phyloP scores from a whole-genome alignment of 176 grass and related monocot species.

The Oryza meridionalis region DNA sequence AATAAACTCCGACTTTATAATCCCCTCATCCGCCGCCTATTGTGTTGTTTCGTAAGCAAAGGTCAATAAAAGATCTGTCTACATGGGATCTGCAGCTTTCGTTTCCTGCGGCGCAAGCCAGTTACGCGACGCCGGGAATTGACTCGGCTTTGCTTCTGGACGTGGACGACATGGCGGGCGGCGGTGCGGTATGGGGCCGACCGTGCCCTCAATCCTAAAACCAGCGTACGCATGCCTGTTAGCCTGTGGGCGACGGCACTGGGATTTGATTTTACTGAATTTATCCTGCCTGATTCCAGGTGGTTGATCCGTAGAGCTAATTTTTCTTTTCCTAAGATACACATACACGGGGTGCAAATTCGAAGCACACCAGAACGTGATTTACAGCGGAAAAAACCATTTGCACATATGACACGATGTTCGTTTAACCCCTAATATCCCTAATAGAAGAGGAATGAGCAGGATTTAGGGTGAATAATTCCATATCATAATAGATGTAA shows the following conservation, averaged over 20 bases:
- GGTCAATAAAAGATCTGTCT: neutral
- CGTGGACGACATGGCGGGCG: neutral
- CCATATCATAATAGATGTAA: too few relatives aligned
- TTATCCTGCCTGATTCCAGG: too few relatives aligned
- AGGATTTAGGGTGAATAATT: too few relatives aligned
- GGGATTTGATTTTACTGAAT: neutral
- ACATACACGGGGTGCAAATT: too few relatives aligned
- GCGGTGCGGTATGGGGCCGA: neutral
- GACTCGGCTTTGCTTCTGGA: neutral
- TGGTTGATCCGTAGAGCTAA: too few relatives aligned
- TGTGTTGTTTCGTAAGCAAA: neutral
- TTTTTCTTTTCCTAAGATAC: too few relatives aligned
- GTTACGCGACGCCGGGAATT: neutral
- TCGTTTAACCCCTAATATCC: too few relatives aligned
- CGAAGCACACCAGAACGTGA: too few relatives aligned
- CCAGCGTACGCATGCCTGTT: neutral
- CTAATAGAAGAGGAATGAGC: too few relatives aligned
- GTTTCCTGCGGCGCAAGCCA: constrained; percentile 13
- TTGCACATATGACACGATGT: too few relatives aligned
- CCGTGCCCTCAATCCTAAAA: neutral
- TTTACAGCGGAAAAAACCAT: too few relatives aligned
- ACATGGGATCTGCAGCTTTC: neutral
- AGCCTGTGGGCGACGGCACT: constrained; percentile 13
- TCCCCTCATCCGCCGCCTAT: too few relatives aligned
- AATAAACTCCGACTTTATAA: neutral